Percentiles rank a stretch among this genome's conserved stretches.
Evolutionary conservation across 2,329 filamentous ascomycete genomes (phyloP).

Genomic region (Aspergillus sclerotialis): DNA sequence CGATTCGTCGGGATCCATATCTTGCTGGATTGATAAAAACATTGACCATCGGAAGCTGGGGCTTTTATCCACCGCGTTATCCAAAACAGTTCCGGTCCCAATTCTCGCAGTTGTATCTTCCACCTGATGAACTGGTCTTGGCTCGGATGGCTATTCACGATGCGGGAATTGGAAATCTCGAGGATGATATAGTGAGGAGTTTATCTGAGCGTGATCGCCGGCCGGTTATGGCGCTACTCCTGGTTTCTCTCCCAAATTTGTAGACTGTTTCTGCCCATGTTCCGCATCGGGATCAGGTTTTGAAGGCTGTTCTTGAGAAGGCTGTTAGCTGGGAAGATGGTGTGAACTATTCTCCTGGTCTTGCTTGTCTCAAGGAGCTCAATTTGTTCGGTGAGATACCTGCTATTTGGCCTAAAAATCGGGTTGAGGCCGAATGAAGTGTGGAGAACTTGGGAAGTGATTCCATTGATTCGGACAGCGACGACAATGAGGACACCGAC

Average conservation of each 20-base stretch:
- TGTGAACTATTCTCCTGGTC: neutral
- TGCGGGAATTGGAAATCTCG: neutral
- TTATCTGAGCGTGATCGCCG: conserved; percentile 1
- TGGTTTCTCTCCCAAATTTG: conserved; percentile 2
- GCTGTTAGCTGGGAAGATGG: neutral
- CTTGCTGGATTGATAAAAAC: conserved; percentile 1
- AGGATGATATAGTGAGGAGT: neutral
- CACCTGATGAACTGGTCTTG: neutral
- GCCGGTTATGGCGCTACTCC: conserved; percentile 6
- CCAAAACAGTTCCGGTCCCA: neutral
- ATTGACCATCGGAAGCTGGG: conserved; percentile 5
- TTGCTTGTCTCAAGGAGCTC: neutral
- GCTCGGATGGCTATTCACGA: neutral
- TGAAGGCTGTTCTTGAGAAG: conserved; percentile 1
- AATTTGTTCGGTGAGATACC: neutral
- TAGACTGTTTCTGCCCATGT: conserved; percentile 4
- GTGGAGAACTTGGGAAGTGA: no score
- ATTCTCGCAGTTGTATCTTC: neutral
- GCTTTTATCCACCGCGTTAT: neutral
- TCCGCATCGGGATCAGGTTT: conserved; percentile 1
- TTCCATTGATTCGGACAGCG: no score
- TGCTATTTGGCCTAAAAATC: no score
- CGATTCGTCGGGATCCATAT: neutral
- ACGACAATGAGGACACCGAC: neutral
- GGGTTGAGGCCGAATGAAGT: no score